Evolutionary conservation across 2,329 filamentous ascomycete species (phyloP), one percentile per base, ranked within the genome.

Genomic region (Sarocladium oryzae): DNA sequence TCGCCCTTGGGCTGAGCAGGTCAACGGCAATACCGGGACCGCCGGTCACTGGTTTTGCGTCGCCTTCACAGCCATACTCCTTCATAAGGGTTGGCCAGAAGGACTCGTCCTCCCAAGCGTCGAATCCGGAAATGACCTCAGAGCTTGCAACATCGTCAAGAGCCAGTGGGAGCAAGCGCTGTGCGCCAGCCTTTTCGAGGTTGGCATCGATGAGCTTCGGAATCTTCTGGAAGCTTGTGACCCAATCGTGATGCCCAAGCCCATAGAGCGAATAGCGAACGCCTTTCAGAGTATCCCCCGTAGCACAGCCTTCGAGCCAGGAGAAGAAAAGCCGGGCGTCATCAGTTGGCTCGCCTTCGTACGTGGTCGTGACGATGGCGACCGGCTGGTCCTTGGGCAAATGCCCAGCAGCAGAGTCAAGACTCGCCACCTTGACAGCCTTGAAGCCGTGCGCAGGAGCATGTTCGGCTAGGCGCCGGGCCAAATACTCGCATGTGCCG

Each of bases 281-380:
- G 8, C 73, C 76, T 16, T 75, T 69, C 20, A 84, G 62, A 59
- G 3, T 76, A 7, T 43, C 20, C 6, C 8, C 10, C 24, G 20
- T 24, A 10, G 11, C 11, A 18, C 11, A n/a, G 4, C 23, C 10
- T 16, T 28, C 26, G 8, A 46, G 4, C 41, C 41, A 46, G 7
- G 6, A 4, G n/a, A 46, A 21, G 58, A 90, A 90, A 46, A 80
- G 75, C 0, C 70, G 75, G 0, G 86, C 87, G 55, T 91, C 89
- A 55, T 88, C 84, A 0, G 86, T 79, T 0, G 87, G 84, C 51
- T 87, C 75, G 1, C 87, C 87, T 59, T 91, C 86, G 57, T 90
- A 91, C 1, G 81, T 84, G 0, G 86, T 77, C 0, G 82, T 83
- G 54, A 91, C 74, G 46, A 90, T 64, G 67, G 33, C 60, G 57